Base-by-base conservation (phyloP, 148 eudicot species). In the Cornus florida region DNA sequence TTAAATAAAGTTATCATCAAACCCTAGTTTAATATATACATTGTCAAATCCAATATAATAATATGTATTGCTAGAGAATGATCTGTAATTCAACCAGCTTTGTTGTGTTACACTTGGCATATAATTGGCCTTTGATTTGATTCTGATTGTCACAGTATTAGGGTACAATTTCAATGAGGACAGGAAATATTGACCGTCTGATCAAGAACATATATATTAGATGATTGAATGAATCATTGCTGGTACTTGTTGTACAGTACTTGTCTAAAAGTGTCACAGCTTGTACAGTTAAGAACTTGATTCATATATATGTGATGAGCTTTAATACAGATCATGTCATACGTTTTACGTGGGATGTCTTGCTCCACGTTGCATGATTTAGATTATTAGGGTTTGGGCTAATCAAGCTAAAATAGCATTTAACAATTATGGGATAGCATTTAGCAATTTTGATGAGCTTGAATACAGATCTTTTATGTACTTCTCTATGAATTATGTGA, bases 141-240 rank as follows among this genome's bases (percentile, higher is more conserved):
- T 75, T 70, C 79, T 75, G 31, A 76, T 24, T 77, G 84, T 77
- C 48, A 7, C 66, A 77, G 28, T 71, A 72, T 76, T 46, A 48
- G 79, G 76, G 66, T 50, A 46, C 83, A 80, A n/a, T 64, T 31
- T 82, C 57, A 78, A 74, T 28, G 69, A 12, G 10, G 9, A 82
- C 84, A 82, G 84, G 12, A 77, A 72, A 67, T 72, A 53, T 38
- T 77, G 84, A 77, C 70, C 73, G 39, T 67, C 33, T 23, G 39
- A 65, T 71, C 65, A 82, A 72, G 68, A 70, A 72, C 73, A 71
- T 41, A 72, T 41, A 72, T 64, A n/a, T 8, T n/a, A 71, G 9
- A 5, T 17, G 6, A 35, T 69, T 38, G 10, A 23, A 6, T 41
- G 0, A 48, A 48, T 72, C 28, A 43, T 71, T 71, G 60, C 3